phyloP scores from a whole-genome alignment of 441 rosid species.

The Bocquillonia castaneifolia region DNA sequence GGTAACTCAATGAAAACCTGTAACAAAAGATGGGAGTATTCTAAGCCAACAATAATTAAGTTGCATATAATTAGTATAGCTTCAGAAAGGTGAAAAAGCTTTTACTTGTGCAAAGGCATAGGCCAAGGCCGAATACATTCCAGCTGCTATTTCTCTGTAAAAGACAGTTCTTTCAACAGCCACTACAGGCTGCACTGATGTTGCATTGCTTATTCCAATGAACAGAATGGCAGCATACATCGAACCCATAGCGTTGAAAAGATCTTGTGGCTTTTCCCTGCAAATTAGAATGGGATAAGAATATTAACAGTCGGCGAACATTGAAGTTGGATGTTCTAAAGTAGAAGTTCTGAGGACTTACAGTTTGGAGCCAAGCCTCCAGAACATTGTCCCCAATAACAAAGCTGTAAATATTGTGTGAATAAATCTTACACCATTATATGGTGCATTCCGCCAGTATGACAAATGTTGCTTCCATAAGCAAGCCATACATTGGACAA shows the following conservation, averaged over 20 bases:
- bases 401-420: constrained; percentile 59
- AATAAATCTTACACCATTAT: constrained; percentile 64
- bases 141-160: constrained; percentile 70
- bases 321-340: too few relatives aligned
- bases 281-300: neutral
- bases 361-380: constrained; percentile 71
- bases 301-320: too few relatives aligned
- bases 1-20: constrained; percentile 70
- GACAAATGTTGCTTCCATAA: constrained; percentile 81
- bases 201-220: constrained; percentile 54
- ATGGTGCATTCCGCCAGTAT: constrained; percentile 78
- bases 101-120: constrained; percentile 69
- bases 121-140: constrained; percentile 69
- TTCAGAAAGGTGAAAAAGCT: too few relatives aligned
- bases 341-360: too few relatives aligned
- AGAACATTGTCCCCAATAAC: constrained; percentile 72
- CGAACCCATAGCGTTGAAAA: constrained; percentile 61
- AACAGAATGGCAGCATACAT: constrained; percentile 59
- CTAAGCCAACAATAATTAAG: too few relatives aligned
- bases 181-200: constrained; percentile 55
- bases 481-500: constrained; percentile 63
- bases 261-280: constrained; percentile 40
- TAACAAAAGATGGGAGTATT: too few relatives aligned
- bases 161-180: constrained; percentile 62
- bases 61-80: too few relatives aligned